Evolutionary conservation across 257 asterid species (phyloP), one percentile per base, ranked within the genome.

Genomic region (Phtheirospermum japonicum): DNA sequence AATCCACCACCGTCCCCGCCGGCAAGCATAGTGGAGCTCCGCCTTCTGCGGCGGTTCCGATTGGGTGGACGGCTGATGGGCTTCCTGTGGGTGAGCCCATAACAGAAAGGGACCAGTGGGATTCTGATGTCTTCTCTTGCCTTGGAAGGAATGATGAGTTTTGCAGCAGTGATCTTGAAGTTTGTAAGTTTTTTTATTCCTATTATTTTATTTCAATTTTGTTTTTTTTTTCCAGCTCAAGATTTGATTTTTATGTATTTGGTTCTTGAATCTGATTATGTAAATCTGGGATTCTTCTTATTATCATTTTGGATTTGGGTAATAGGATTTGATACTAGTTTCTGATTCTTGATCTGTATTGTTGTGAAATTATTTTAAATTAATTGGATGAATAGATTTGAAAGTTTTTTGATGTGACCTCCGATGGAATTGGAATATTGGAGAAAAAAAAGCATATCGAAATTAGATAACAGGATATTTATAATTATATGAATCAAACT

Each of bases 51-150:
- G 75, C 75, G 67, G 64, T 60, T 14, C 80, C 93, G 64, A 62
- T 75, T 39, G 89, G 85, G 2, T 86, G 90, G 97, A 79, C 95
- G 9, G 97, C 79, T 57, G 87, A 84, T 6, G 95, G 97, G 36
- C 50, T 89, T 46, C 95, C 97, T 42, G 72, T 82, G 61, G 82
- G 84, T 56, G 83, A 78, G 64, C 71, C 75, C 42, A 62, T 46
- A 51, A 72, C 46, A 76, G 77, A 68, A 62, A 77, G 86, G 70
- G 50, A 75, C 16, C 75, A 72, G 31, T 84, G 92, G 92, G 71
- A 82, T 67, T 82, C 92, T 14, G 53, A 76, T 4, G 59, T 85
- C 69, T 68, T 80, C 33, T 68, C 86, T 23, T 79, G 83, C 40
- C 79, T 85, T 42, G 93, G 93, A 53, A 74, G 80, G 65, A 68